Evolutionary conservation across 257 asterid genomes (phyloP), one percentile per base, ranked within the genome.

Genomic region (Paraleonurus japonicus): DNA sequence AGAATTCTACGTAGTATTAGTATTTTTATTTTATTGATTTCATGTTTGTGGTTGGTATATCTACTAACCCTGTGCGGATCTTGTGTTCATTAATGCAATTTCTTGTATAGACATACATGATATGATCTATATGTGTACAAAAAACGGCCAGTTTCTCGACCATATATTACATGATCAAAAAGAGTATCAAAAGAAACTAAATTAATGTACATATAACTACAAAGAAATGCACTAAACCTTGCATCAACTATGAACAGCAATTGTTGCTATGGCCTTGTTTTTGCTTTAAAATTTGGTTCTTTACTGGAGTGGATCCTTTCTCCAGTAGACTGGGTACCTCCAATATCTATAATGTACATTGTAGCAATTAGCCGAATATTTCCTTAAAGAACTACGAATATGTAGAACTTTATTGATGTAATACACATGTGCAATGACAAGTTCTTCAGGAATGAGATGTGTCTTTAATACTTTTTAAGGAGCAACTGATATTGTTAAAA

Each of bases 301-400:
- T 92, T 69, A 85, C 88, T 0, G 88, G 92, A 30, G 77, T 69
- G 4, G 98, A 92, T 48, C 98, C 98, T 80, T 92, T 88, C 82
- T 92, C 98, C 76, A 85, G 61, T 67, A 92, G 78, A 72, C 89
- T 88, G 47, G 98, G 98, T 27, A 79, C 90, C 74, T 89, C 94
- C 35, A 92, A 72, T 61, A 92, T 89, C 98, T 92, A 90, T 8
- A 68, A 70, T 73, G 33, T 33, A 50, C 61, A 19, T 28, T 10
- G 17, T 26, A 58, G 41, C 3, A 23, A 39, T 12, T 55, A 55
- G 61, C 33, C 6, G 10, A 22, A 55, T 53, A 22, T 19, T 20
- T 8, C 16, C 59, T 3, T 24, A 41, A 8, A 41, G 20, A 48
- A 57, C 0, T 3, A 24, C 17, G 10, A 57, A 47, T 15, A 61